Conservation (phyloP, 1,284 basidiomycete genomes). For the Quambalaria eucalypti region DNA sequence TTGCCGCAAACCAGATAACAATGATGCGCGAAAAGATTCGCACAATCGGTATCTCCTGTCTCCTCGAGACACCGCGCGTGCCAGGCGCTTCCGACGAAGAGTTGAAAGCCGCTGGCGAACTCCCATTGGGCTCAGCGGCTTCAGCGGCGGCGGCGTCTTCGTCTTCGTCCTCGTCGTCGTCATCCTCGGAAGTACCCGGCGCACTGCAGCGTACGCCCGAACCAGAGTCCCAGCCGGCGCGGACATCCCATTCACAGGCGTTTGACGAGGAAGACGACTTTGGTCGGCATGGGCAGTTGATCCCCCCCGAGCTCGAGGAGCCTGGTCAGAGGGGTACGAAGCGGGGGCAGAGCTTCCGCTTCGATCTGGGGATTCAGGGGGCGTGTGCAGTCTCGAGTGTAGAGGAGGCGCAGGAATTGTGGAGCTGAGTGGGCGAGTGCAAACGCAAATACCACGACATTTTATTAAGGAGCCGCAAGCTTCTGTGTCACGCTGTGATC, state of each 20-base stretch:
- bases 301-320: not conserved
- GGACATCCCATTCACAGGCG: not conserved
- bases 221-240: not conserved
- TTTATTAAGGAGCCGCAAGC: too few relatives aligned
- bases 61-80: conserved; percentile 30
- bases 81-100: conserved; percentile 5
- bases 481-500: too few relatives aligned
- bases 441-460: too few relatives aligned
- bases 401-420: conserved; percentile 16
- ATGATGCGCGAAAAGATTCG: conserved; percentile 69
- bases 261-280: conserved; percentile 22
- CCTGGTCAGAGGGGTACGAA: conserved; percentile 20
- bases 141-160: too few relatives aligned
- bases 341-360: conserved; percentile 41
- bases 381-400: conserved; percentile 36
- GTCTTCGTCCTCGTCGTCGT: too few relatives aligned
- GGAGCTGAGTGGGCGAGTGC: too few relatives aligned
- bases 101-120: conserved; percentile 7
- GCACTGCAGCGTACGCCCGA: not conserved
- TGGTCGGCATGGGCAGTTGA: conserved; percentile 11
- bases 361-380: conserved; percentile 49
- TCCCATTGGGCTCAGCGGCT: too few relatives aligned
- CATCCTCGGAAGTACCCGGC: not conserved
- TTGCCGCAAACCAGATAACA: conserved; percentile 57
- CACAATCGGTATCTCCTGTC: conserved; percentile 66